Base-by-base conservation (phyloP, 805 yeast genomes). In the Alloascoidea africana region DNA sequence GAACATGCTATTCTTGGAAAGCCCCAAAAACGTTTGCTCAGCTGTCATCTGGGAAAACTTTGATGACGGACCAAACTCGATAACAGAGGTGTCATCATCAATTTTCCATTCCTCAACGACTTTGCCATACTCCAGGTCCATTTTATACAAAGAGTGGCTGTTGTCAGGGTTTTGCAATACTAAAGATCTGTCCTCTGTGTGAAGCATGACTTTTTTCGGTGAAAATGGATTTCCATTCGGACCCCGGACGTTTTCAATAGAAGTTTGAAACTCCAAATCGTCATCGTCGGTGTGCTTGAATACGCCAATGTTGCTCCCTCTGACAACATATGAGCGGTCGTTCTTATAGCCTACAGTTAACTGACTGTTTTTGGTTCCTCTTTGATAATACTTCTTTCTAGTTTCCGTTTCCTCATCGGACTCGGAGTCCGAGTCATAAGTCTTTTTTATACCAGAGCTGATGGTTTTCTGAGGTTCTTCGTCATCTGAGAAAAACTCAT, bases 61-160 rank as follows among this genome's bases (percentile, higher is more conserved):
- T 37, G 66, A 56, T n/a, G 73, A 63, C 3, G 94, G 87, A 2
- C 78, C 80, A 52, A 74, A 76, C 14, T 68, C 69, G 18, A 76
- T 62, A 14, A 73, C 63, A 4, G 65, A 44, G 17, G 57, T 58
- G 38, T 68, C 67, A 17, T 62, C 64, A 16, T 53, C 48, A 15
- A 80, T 63, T 27, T 66, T 59, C 91, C 94, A 86, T 51, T 83
- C 91, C 52, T 86, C 95, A n/a, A 86, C 79, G 38, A 86, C 67
- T 49, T 76, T 63, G 11, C 95, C 96, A 40, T 73, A 66, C 50
- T 71, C 80, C 36, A 86, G 56, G 58, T 86, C 96, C 85, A 85
- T 70, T 46, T 73, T 70, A 58, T 67, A 82, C 36, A 86, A 52
- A 18, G 61, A 65, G 33, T 63, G 58, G 16, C 50, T 49, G 32